Evolutionary conservation across 192 early-diverging fungal genomes (phyloP), one percentile per base, ranked within the genome.

Genomic region (Podila epigama): DNA sequence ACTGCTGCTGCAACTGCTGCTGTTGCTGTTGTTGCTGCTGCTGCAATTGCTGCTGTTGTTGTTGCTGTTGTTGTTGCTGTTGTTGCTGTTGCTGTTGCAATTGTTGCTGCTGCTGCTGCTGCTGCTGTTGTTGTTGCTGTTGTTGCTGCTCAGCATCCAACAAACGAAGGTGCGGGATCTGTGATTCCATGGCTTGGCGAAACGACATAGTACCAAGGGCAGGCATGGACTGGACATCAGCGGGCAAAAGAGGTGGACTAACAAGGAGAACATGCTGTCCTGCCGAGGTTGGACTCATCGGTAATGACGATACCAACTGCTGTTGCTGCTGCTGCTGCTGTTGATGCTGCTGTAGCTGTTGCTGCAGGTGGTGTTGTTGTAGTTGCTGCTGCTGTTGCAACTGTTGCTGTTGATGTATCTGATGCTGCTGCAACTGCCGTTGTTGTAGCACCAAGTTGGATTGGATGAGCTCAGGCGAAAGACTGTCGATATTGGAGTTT

Each of bases 101-200:
- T 16, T 59, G 66, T 1, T 52, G 55, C 39, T 68, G 67, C 16
- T 48, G 68, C 18, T 61, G 60, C 51, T 55, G 63, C 40, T 61
- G 50, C 27, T 59, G 70, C 29, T 65, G 63, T 37, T 72, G 70
- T 39, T 66, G 63, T 40, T 61, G 63, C 50, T 75, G 70, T 5
- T 71, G 60, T 35, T 56, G 40, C 31, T 64, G 60, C 27, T 63
- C 60, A 29, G 69, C 40, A 13, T 64, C 61, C 2, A 70, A 12
- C 18, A 70, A 51, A 4, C 63, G 69, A 18, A 70, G n/a, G 28
- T 72, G 70, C 2, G 42, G 54, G 16, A 51, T 59, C 5, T 60
- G 70, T 10, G 57, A 39, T 22, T 64, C 63, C n/a, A 57, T 29
- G 1, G 62, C 54, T 52, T 71, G 69, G 22, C 56, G 61, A 34